Evolutionary conservation across 108 stramenopile genomes (phyloP).

Genomic region (Stephanodiscus triporus): DNA sequence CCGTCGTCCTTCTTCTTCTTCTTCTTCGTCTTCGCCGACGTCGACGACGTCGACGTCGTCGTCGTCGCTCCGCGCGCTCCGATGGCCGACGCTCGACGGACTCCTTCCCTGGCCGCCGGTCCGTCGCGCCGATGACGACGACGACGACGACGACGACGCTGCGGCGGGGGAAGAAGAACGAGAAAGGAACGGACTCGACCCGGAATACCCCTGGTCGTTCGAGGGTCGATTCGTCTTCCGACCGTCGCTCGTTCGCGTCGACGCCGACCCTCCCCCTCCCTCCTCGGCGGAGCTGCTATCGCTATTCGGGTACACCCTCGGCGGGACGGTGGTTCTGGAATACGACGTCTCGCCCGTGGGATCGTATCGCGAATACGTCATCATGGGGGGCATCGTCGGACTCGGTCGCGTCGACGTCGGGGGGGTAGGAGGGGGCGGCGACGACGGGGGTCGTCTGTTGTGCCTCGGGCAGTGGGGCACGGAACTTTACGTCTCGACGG

Average conservation of each 20-base stretch:
- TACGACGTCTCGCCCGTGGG: conserved; percentile 67
- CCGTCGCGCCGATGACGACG: not conserved
- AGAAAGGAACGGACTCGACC: conserved; percentile 47
- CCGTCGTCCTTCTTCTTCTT: too few relatives aligned
- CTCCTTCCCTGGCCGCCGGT: too few relatives aligned
- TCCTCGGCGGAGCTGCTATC: conserved; percentile 36
- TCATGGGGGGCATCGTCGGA: conserved; percentile 52
- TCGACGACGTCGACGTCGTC: too few relatives aligned
- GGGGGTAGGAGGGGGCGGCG: too few relatives aligned
- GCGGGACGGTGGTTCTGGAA: conserved; percentile 57
- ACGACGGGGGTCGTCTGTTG: conserved; percentile 4
- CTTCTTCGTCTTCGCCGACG: too few relatives aligned
- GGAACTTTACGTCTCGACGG: conserved; percentile 53
- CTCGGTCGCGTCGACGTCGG: conserved; percentile 21
- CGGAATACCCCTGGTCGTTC: conserved; percentile 55
- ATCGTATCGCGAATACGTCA: conserved; percentile 60
- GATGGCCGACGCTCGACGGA: too few relatives aligned
- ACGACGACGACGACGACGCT: not conserved
- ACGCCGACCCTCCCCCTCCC: not conserved
- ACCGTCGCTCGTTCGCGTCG: conserved; percentile 48
- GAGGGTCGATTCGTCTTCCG: conserved; percentile 62
- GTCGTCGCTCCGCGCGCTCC: too few relatives aligned
- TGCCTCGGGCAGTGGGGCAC: conserved; percentile 63
- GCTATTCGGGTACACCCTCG: conserved; percentile 58
- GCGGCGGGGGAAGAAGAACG: too few relatives aligned